These are phyloP conservation scores for Mycena olivaceomarginata DNA, from an alignment of 768 basidiomycete genomes.

Conservation along the genomic window DNA sequence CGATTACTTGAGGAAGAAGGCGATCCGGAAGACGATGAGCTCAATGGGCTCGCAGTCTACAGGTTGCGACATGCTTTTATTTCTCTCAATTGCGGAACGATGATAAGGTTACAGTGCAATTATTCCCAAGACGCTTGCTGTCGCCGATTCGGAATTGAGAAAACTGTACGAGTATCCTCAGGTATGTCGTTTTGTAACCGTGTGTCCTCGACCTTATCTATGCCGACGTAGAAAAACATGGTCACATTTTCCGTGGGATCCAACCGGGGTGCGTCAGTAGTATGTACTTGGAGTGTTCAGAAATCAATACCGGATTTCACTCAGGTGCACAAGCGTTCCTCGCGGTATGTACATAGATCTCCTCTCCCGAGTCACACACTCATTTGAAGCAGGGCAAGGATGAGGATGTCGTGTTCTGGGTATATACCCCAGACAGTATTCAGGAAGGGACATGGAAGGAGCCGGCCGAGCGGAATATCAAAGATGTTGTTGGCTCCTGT, in stretches of 20 bases:
- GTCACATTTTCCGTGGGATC: slow-evolving; percentile 2
- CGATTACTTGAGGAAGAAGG: not conserved
- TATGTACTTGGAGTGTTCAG: not conserved
- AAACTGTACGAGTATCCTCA: slow-evolving; percentile 7
- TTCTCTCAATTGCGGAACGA: too few relatives aligned
- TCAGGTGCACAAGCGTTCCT: slow-evolving; percentile 8
- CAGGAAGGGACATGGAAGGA: slow-evolving; percentile 3
- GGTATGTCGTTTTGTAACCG: not conserved
- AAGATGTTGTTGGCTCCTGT: not conserved
- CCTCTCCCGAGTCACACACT: not conserved
- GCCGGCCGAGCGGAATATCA: not conserved
- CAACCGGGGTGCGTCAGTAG: not conserved
- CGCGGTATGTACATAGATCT: not conserved
- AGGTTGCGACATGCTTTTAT: not conserved
- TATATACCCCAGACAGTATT: slow-evolving; percentile 14
- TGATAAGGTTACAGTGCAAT: not conserved
- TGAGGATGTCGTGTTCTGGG: slow-evolving; percentile 4
- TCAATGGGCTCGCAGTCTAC: slow-evolving; percentile 8
- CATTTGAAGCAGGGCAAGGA: slow-evolving; percentile 1
- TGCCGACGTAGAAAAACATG: not conserved
- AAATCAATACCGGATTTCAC: not conserved
- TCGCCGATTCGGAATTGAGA: not conserved
- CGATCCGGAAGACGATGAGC: not conserved
- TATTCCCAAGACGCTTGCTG: slow-evolving; percentile 2
- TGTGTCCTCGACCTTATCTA: not conserved